A percentile compares a stretch with the other conserved stretches of the same genome.
Conservation (phyloP, 371 early-diverging fungal genomes). For the Mortierella sp. region DNA sequence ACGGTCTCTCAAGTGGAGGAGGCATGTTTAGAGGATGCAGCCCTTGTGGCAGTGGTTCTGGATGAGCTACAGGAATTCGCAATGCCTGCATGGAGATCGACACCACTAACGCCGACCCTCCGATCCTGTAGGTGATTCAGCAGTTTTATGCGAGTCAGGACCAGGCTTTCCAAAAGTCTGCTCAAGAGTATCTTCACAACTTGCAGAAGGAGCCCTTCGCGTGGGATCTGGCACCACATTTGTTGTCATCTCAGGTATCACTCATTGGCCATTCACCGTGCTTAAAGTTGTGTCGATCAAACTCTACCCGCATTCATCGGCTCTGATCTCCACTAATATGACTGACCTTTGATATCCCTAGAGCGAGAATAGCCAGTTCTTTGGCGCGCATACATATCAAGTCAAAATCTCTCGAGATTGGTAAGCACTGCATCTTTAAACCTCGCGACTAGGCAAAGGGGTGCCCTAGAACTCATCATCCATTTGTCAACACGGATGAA, state of each 20-base stretch:
- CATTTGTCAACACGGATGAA: no score
- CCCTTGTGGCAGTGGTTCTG: background rate
- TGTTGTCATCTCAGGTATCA: constrained; percentile 65
- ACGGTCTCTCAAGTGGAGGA: constrained; percentile 49
- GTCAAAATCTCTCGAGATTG: constrained; percentile 83
- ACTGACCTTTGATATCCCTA: constrained; percentile 31
- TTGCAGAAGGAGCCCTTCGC: constrained; percentile 75
- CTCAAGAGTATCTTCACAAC: constrained; percentile 75
- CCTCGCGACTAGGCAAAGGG: no score
- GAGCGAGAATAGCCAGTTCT: constrained; percentile 79
- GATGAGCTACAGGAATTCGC: background rate
- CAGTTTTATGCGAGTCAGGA: constrained; percentile 63
- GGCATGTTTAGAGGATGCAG: constrained; percentile 25
- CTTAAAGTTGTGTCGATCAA: no score
- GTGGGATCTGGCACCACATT: constrained; percentile 80
- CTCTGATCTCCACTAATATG: no score
- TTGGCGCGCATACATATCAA: constrained; percentile 88
- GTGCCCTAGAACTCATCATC: no score
- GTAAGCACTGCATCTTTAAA: constrained; percentile 51
- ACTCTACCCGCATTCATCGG: no score
- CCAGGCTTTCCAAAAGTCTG: constrained; percentile 59
- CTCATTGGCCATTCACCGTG: background rate
- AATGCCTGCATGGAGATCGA: no score
- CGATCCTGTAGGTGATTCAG: constrained; percentile 57
- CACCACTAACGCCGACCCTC: no score